Conservation (phyloP, 306 rosid genomes). For the Carpinus fangiana region DNA sequence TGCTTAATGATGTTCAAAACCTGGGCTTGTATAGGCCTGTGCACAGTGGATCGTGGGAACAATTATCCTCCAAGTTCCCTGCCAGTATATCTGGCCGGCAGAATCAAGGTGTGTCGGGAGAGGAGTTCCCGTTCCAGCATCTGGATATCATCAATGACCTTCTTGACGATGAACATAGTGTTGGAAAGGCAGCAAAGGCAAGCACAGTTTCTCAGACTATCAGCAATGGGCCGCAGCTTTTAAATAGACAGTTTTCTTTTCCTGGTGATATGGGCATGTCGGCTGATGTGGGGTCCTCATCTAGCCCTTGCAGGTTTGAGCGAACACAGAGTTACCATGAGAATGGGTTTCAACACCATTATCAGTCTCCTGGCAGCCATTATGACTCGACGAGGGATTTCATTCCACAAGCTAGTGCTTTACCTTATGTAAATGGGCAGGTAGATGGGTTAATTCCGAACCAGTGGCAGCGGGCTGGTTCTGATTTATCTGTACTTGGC, state of each 20-base stretch:
- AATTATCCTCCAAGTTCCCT: constrained; percentile 44
- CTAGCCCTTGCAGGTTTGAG: constrained; percentile 81
- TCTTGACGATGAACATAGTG: constrained; percentile 76
- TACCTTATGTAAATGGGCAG: constrained; percentile 67
- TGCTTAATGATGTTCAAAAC: constrained; percentile 52
- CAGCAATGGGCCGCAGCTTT: constrained; percentile 48
- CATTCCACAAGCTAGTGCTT: constrained; percentile 44
- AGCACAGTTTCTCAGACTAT: constrained; percentile 43
- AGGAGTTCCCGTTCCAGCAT: constrained; percentile 97
- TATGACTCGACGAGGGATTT: constrained; percentile 63
- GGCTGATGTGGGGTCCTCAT: constrained; percentile 62
- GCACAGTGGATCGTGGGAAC: constrained; percentile 52
- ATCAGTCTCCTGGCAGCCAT: constrained; percentile 45
- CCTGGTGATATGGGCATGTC: constrained; percentile 64
- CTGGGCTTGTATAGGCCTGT: constrained; percentile 54
- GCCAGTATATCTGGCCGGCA: constrained; percentile 73
- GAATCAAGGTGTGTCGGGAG: constrained; percentile 63
- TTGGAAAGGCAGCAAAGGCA: constrained; percentile 38
- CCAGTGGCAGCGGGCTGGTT: constrained; percentile 70
- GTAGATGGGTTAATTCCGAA: constrained; percentile 68
- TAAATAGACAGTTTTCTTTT: constrained; percentile 71
- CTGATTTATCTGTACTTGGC: constrained; percentile 60
- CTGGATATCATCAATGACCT: constrained; percentile 95
- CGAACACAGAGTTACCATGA: constrained; percentile 78
- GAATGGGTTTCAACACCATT: constrained; percentile 59